Evolutionary conservation across 208 protist species (phyloP).

Genomic region (Leishmania amazonensis): DNA sequence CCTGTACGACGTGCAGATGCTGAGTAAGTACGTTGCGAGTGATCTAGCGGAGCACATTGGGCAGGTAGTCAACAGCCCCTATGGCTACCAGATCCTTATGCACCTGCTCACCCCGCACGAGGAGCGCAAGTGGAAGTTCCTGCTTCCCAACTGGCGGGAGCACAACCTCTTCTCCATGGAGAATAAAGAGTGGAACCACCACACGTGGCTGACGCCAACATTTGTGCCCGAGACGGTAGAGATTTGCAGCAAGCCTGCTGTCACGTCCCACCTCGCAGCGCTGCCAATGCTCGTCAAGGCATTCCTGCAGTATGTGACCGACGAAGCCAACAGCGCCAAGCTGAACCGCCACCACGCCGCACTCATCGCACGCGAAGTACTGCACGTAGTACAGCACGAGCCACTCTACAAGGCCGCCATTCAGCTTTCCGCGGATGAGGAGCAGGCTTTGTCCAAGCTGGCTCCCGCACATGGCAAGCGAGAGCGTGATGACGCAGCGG

Average conservation of each 20-base stretch:
- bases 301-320: conserved; percentile 48
- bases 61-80: conserved; percentile 82
- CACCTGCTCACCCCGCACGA: conserved; percentile 81
- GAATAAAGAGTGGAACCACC: conserved; percentile 84
- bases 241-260: conserved; percentile 82
- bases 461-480: conserved; percentile 57
- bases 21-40: conserved; percentile 80
- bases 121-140: conserved; percentile 66
- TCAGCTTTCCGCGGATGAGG: conserved; percentile 45
- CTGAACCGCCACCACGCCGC: conserved; percentile 66
- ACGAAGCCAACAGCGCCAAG: conserved; percentile 37
- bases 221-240: conserved; percentile 77
- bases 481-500: conserved; percentile 21
- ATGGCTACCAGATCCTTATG: conserved; percentile 85
- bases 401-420: conserved; percentile 64
- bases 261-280: conserved; percentile 68
- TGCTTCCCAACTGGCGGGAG: conserved; percentile 82
- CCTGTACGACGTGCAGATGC: conserved; percentile 84
- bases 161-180: conserved; percentile 86
- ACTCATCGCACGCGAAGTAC: conserved; percentile 80
- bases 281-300: conserved; percentile 64
- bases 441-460: conserved; percentile 41
- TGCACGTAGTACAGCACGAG: conserved; percentile 53
- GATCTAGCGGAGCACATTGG: conserved; percentile 68
- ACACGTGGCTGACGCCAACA: conserved; percentile 85